Evolutionary conservation across 2,329 filamentous ascomycete genomes (phyloP), one percentile per base, ranked within the genome.

Genomic region (Neonectria neomacrospora): DNA sequence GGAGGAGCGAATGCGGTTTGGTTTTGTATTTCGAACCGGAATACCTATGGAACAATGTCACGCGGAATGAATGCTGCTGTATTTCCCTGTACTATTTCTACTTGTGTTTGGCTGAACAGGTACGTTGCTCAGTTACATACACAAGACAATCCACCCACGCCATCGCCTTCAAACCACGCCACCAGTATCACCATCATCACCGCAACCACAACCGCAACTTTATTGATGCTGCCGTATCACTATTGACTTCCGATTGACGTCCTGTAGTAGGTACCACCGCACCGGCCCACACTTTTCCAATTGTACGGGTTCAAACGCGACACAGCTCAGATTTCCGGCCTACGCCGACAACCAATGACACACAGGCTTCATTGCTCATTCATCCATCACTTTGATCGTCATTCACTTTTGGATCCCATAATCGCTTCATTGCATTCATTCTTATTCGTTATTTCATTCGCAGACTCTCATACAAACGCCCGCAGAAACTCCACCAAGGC

Each of bases 401-500:
- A 8, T 1, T 34, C 11, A 14, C 20, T 16, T 41, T 16, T 18
- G 28, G 12, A 7, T 37, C 3, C 18, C 10, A 12, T 11, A 18
- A 6, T 34, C 10, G 2, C 10, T 28, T n/a, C 55, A 22, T 50
- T 10, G 39, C 20, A 14, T 39, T 39, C n/a, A 39, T 18, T 41
- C 37, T 18, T 3, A 20, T 41, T 41, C 37, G 11, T 41, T 37
- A 2, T 11, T 32, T 37, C 34, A n/a, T 26, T 26, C 23, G n/a
- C n/a, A n/a, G n/a, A n/a, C n/a, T 16, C 30, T 20, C 72, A 73
- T 48, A 71, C 65, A 66, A 70, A 77, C 32, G 83, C 84, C 51
- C 90, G 83, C 76, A 92, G 74, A 70, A 90, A 91, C 78, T 95
- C 92, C 0, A 90, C 91, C 67, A 94, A 76, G 0, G 90, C 89